phyloP scores from a whole-genome alignment of 345 rosid genomes.

The Chamaenerion angustifolium region DNA sequence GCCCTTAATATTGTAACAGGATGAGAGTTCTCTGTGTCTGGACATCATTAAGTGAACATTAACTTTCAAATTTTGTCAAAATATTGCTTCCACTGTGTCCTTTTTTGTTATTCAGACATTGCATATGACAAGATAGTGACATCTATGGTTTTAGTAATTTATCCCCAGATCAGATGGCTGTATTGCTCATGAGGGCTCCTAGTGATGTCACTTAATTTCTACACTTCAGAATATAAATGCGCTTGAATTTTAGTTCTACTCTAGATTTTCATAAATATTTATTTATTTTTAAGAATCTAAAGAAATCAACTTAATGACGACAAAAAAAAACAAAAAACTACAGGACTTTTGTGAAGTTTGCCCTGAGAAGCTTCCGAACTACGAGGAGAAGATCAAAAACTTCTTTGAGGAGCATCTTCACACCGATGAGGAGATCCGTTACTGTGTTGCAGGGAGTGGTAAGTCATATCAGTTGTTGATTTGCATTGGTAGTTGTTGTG shows the following conservation, averaged over 20 bases:
- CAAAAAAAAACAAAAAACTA: neutral
- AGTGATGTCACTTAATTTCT: no score
- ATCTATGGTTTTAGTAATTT: no score
- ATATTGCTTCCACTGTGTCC: no score
- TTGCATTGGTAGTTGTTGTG: neutral
- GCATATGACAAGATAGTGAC: no score
- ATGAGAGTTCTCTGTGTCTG: no score
- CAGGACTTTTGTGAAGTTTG: slow-evolving; percentile 69
- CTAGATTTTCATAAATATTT: neutral
- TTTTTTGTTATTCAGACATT: no score
- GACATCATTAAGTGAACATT: no score
- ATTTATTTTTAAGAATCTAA: neutral
- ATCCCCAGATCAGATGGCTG: no score
- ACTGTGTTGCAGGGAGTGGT: slow-evolving; percentile 92
- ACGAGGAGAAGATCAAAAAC: slow-evolving; percentile 71
- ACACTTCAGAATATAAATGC: no score
- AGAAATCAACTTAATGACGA: neutral
- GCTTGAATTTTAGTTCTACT: neutral
- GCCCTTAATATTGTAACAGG: no score
- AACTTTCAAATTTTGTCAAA: no score
- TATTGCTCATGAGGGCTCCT: no score
- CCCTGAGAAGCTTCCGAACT: slow-evolving; percentile 79
- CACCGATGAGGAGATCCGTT: slow-evolving; percentile 95
- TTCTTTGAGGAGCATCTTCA: slow-evolving; percentile 92
- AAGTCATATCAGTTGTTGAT: slow-evolving; percentile 3